Base-by-base conservation (phyloP, 371 early-diverging fungal genomes). In the Gilbertella persicaria region DNA sequence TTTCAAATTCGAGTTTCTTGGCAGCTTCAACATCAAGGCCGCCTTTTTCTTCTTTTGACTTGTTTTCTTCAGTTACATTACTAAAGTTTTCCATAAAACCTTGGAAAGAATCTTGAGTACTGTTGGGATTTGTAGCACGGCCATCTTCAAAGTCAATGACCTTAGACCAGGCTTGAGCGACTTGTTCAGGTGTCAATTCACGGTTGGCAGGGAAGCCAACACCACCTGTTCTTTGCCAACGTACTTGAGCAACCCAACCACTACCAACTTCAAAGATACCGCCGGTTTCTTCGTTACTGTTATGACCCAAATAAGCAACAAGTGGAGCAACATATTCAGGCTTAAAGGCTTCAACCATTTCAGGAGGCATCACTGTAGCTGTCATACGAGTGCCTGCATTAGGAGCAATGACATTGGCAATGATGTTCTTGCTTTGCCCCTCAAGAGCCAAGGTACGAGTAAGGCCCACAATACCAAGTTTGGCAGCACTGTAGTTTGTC, bases 331-430 rank as follows among this genome's bases (percentile, higher is more conserved):
- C 90, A 77, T 90, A 95, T 61, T 98, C 96, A 59, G 99, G 99
- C 82, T 97, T 97, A 57, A 99, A 83, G 14, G 89, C 87, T n/a
- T 88, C 91, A 29, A 97, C 84, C 75, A 97, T 85, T 47, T 96
- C 98, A 42, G 93, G 91, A 45, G 97, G 98, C 87, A 98, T 85
- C 46, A 96, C 85, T 43, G 95, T 92, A 60, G 93, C 98, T 14
- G 97, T 97, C 95, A 99, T 96, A 58, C 96, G 87, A n/a, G 96
- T 93, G 30, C 94, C 98, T 29, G 99, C 98, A 62, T 94, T 87
- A 50, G 99, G 99, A 30, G 98, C 98, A 75, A 99, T 95, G 56
- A 91, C 90, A 78, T 99, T 99, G 69, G 68, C 64, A 59, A 81
- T 71, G 42, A 98, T 93, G 72, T 95, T 94, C 78, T 96, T 90